Conservation (phyloP, 2,329 filamentous ascomycete species). For the Ascosphaera aggregata region DNA sequence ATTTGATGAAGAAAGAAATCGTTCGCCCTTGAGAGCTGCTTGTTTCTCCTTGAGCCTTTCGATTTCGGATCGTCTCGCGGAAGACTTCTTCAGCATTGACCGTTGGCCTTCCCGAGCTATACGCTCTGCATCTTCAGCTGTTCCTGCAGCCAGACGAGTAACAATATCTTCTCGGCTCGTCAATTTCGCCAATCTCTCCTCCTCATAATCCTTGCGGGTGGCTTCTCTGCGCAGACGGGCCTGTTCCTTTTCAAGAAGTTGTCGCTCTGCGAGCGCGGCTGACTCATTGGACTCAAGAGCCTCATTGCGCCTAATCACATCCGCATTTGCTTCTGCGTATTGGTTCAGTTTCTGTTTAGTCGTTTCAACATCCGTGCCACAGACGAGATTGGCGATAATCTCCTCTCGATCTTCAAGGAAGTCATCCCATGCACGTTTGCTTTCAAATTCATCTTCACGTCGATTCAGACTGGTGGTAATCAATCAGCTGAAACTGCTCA, state of each 20-base stretch:
- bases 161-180: conserved; percentile 46
- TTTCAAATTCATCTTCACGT: conserved; percentile 74
- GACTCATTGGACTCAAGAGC: conserved; percentile 24
- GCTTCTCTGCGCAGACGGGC: conserved; percentile 38
- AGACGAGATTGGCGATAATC: conserved; percentile 70
- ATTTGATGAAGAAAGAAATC: not conserved
- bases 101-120: conserved; percentile 29
- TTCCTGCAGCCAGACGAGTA: conserved; percentile 40
- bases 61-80: conserved; percentile 32
- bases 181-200: conserved; percentile 40
- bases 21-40: conserved; percentile 13
- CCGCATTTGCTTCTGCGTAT: conserved; percentile 51
- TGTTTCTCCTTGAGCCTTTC: conserved; percentile 23
- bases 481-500: not conserved
- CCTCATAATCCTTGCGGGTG: conserved; percentile 43
- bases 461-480: conserved; percentile 50
- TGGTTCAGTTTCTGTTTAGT: conserved; percentile 35
- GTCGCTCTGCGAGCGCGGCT: conserved; percentile 21
- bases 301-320: conserved; percentile 29
- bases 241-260: conserved; percentile 40
- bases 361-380: conserved; percentile 42
- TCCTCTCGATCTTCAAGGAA: conserved; percentile 86
- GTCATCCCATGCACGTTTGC: conserved; percentile 64
- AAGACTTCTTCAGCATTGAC: conserved; percentile 45
- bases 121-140: conserved; percentile 32